Evolutionary conservation across 208 protist genomes (phyloP), one percentile per base, ranked within the genome.

Genomic region (Leishmania braziliensis): DNA sequence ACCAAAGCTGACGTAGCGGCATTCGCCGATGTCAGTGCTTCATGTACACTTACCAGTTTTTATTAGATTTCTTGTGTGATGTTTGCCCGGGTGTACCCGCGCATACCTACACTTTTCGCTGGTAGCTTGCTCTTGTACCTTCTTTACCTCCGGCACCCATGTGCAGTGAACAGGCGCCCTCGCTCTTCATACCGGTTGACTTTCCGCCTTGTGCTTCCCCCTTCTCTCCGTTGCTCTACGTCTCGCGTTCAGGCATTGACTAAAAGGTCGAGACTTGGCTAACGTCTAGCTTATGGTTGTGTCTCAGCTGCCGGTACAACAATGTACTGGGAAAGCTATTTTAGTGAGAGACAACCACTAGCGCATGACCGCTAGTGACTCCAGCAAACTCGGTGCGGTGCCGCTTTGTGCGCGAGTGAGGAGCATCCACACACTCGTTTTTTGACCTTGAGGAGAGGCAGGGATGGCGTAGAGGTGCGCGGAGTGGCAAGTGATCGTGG

Each of bases 1-100:
- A n/a, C 82, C 82, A 0, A 85, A 78, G 46, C 58, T 78, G 39
- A 78, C 68, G 2, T 85, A 81, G 75, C 1, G 20, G 36, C 3
- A 3, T 20, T 3, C 36, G 33, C 36, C 26, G 14, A 8, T 5
- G 36, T 26, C 14, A 12, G 29, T 39, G 36, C 6, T 5, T 12
- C n/a, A 23, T 70, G 65, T 23, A 12, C 65, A 36, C 18, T 46
- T 0, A 6, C 36, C 36, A 18, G 18, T 70, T 6, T n/a, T 18
- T 48, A 3, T 1, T 39, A 2, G 3, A 26, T 8, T 14, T 68
- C 63, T 20, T 20, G 23, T 3, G n/a, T 5, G 23, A 29, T 18
- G 14, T 58, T 33, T 70, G 29, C 36, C 14, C 3, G 1, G 1
- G 65, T 48, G 3, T 70, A 10, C n/a, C 20, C 8, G 36, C 12